phyloP scores from a whole-genome alignment of 768 basidiomycete species.

The Pleurotus eryngii region DNA sequence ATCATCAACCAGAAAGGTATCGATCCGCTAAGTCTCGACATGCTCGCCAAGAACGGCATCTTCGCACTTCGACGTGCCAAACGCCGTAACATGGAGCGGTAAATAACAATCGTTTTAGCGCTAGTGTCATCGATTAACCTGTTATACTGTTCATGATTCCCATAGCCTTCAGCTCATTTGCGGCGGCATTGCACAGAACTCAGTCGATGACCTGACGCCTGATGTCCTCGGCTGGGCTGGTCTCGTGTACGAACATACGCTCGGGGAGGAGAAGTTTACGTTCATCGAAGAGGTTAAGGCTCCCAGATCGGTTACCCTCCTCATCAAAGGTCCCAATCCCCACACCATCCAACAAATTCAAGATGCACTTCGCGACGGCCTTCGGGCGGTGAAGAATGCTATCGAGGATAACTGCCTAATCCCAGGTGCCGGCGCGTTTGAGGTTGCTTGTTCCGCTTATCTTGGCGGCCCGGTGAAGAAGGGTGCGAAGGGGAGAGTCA shows the following conservation, averaged over 20 bases:
- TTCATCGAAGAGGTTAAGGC: conserved; percentile 96
- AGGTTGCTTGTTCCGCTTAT: conserved; percentile 87
- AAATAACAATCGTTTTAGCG: conserved; percentile 15
- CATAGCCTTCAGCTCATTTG: conserved; percentile 85
- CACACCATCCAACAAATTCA: conserved; percentile 96
- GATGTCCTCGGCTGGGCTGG: conserved; percentile 96
- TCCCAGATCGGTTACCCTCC: conserved; percentile 91
- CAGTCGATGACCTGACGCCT: conserved; percentile 92
- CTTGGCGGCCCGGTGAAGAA: conserved; percentile 78
- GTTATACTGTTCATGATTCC: neutral
- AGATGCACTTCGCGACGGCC: conserved; percentile 96
- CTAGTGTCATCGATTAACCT: neutral
- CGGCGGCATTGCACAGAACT: conserved; percentile 95
- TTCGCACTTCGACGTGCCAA: conserved; percentile 93
- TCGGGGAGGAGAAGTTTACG: conserved; percentile 98
- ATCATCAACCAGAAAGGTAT: conserved; percentile 99
- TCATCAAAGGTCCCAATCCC: conserved; percentile 96
- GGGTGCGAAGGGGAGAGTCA: conserved; percentile 86
- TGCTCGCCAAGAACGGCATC: conserved; percentile 95
- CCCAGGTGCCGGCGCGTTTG: conserved; percentile 98
- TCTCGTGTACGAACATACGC: conserved; percentile 96
- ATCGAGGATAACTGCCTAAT: conserved; percentile 86
- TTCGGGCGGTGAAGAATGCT: conserved; percentile 95
- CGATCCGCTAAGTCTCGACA: conserved; percentile 93
- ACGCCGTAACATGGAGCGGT: conserved; percentile 99